Base-by-base conservation (phyloP, 2,329 filamentous ascomycete genomes). In the Chaetomiaceae sp. region DNA sequence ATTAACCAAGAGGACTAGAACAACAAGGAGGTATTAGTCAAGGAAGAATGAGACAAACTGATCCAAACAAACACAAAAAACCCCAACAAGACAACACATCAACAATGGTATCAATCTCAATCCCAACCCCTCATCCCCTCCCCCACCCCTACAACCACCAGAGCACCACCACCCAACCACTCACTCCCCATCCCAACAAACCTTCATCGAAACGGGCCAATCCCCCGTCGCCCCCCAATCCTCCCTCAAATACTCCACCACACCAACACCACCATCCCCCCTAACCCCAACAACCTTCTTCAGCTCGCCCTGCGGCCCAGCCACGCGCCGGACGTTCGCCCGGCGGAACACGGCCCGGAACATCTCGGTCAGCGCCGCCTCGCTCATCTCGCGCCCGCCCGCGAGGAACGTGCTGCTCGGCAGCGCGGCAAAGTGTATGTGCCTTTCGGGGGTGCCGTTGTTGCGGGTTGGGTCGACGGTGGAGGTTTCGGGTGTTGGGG, bases 381-480 rank as follows among this genome's bases (percentile, higher is more conserved):
- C 74, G 62, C 75, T 81, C 12, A 79, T 75, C 14, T 83, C 77
- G 21, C 73, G 73, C 1, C 83, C 85, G 0, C 12, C 3, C 13
- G 21, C 43, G 10, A 47, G 30, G 33, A 89, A 71, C 53, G 79
- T 83, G 3, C 77, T 71, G 60, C 87, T 80, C 4, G 83, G 75
- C 0, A 84, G 85, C 1, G 76, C 70, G 12, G 79, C 79, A n/a
- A n/a, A n/a, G n/a, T n/a, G n/a, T n/a, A n/a, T n/a, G n/a, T n/a
- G n/a, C n/a, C n/a, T n/a, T n/a, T n/a, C n/a, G 57, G 83, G 81
- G 76, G 54, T 87, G 23, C n/a, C 75, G 64, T 91, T 89, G 0
- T 71, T 70, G 82, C n/a, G n/a, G n/a, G 43, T 80, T 66, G 0
- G 84, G 16, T 81, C 71, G 87, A 88, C 53, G 77, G 69, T 1